Percentiles rank a stretch among this genome's conserved stretches.
Conservation (phyloP, 305 asterid genomes). For the Solanum hybrid region DNA sequence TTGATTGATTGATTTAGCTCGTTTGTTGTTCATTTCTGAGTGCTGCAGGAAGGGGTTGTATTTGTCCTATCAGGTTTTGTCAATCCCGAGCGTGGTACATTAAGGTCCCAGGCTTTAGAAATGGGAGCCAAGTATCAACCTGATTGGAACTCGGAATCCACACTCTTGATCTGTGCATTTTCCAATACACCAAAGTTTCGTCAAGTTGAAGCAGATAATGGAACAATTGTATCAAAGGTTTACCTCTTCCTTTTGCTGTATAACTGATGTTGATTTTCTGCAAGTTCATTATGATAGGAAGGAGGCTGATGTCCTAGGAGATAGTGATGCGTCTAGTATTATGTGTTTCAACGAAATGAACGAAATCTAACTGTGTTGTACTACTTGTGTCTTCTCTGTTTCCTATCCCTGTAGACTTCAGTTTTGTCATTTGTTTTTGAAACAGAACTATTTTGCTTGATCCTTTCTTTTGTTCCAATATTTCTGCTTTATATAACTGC, state of each 20-base stretch:
- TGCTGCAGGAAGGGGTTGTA: constrained; percentile 64
- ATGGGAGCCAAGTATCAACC: constrained; percentile 92
- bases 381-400: not conserved
- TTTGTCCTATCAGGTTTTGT: constrained; percentile 89
- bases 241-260: not conserved
- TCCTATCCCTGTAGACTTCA: not conserved
- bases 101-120: constrained; percentile 80
- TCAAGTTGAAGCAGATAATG: constrained; percentile 78
- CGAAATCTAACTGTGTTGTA: not conserved
- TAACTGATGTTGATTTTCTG: not conserved
- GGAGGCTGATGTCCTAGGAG: not conserved
- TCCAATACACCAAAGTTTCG: constrained; percentile 79
- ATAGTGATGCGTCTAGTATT: not conserved
- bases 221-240: constrained; percentile 84
- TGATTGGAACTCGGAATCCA: constrained; percentile 78
- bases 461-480: not conserved
- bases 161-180: constrained; percentile 77
- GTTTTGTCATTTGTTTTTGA: not conserved
- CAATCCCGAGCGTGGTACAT: constrained; percentile 69
- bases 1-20: not conserved
- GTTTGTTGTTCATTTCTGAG: not conserved
- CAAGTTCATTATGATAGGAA: not conserved
- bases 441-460: not conserved
- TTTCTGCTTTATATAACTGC: not conserved
- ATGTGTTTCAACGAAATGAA: not conserved